Percentiles rank a stretch among this genome's conserved stretches.
phyloP scores from a whole-genome alignment of 192 early-diverging fungal species.

The Ambispora gerdemannii region DNA sequence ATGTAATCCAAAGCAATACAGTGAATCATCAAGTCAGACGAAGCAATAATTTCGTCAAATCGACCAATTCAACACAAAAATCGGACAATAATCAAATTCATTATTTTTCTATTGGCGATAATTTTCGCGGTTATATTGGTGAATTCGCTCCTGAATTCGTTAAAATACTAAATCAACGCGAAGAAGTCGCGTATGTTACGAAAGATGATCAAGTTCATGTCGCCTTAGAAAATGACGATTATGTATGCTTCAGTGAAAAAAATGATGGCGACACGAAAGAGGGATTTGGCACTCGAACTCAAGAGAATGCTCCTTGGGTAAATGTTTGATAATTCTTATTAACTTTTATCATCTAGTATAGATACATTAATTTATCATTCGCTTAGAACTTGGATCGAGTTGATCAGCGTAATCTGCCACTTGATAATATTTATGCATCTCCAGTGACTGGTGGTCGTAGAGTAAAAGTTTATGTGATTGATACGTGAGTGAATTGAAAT shows the following conservation, averaged over 20 bases:
- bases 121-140: neutral
- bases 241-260: neutral
- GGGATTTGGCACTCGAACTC: slow-evolving; percentile 17
- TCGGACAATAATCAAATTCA: neutral
- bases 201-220: neutral
- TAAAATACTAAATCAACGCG: neutral
- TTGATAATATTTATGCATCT: slow-evolving; percentile 47
- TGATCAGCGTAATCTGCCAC: slow-evolving; percentile 54
- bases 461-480: slow-evolving; percentile 63
- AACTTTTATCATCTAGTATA: neutral
- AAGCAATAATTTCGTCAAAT: neutral
- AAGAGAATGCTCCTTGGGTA: slow-evolving; percentile 85
- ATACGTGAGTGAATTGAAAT: slow-evolving; percentile 47
- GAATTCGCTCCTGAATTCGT: neutral
- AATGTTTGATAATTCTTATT: slow-evolving; percentile 8
- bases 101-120: neutral
- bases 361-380: neutral
- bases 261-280: neutral
- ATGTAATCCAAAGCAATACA: neutral
- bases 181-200: neutral
- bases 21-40: neutral
- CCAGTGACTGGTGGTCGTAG: slow-evolving; percentile 58
- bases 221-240: neutral
- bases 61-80: neutral
- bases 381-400: slow-evolving; percentile 63